Percentiles rank a stretch among this genome's conserved stretches.
Evolutionary conservation across 2,329 filamentous ascomycete species (phyloP).

Genomic region (Lachnellula arida): DNA sequence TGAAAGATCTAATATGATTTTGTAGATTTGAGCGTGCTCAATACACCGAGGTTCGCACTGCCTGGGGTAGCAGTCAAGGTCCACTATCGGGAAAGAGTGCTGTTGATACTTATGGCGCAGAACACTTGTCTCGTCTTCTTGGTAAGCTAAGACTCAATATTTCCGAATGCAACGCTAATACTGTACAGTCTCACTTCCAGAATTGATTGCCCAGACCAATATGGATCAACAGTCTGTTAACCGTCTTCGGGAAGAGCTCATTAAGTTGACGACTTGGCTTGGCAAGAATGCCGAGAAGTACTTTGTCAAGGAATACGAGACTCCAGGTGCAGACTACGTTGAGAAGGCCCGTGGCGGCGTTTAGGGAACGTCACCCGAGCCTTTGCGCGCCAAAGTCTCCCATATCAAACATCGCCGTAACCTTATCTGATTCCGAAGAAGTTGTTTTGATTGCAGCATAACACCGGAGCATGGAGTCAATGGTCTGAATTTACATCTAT

Average conservation of each 20-base stretch:
- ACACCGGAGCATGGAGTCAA: neutral
- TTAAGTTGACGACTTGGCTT: slow-evolving; percentile 82
- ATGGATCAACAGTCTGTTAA: slow-evolving; percentile 92
- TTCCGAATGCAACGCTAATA: slow-evolving; percentile 9
- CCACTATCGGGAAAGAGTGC: slow-evolving; percentile 66
- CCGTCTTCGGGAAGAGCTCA: slow-evolving; percentile 81
- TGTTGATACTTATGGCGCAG: slow-evolving; percentile 83
- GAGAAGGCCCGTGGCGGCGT: slow-evolving; percentile 50
- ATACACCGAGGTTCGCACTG: slow-evolving; percentile 71
- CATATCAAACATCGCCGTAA: no score
- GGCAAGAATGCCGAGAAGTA: slow-evolving; percentile 65
- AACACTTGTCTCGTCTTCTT: slow-evolving; percentile 84
- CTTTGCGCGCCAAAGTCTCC: no score
- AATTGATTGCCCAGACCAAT: slow-evolving; percentile 94
- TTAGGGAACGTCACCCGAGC: slow-evolving; percentile 1
- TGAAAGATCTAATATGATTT: slow-evolving; percentile 21
- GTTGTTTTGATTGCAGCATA: neutral
- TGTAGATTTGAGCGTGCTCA: slow-evolving; percentile 85
- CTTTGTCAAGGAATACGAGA: slow-evolving; percentile 74
- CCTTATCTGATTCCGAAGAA: no score
- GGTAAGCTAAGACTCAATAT: slow-evolving; percentile 51
- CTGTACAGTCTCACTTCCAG: slow-evolving; percentile 73
- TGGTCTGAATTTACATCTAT: neutral
- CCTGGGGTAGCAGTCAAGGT: slow-evolving; percentile 58
- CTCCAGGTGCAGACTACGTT: slow-evolving; percentile 64